Evolutionary conservation across 2,329 filamentous ascomycete genomes (phyloP).

Genomic region (Alternaria ventricosa): DNA sequence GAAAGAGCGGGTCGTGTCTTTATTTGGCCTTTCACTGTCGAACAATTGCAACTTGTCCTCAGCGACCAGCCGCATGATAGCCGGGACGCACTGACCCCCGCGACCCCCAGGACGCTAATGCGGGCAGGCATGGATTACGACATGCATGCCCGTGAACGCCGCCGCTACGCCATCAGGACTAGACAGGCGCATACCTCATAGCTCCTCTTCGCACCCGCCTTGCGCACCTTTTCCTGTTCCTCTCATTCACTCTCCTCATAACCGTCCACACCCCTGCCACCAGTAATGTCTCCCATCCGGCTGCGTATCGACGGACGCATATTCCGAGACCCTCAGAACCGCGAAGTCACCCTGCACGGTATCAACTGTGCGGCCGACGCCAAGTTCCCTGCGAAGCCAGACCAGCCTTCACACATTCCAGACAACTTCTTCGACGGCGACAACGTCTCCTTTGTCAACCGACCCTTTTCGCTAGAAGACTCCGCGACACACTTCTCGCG

Average conservation of each 20-base stretch:
- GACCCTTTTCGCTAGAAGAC: conserved; percentile 83
- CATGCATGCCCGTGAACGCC: conserved; percentile 1
- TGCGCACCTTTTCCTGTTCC: neutral
- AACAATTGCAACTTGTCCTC: conserved; percentile 17
- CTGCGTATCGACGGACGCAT: conserved; percentile 83
- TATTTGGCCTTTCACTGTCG: conserved; percentile 3
- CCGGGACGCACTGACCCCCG: conserved; percentile 3
- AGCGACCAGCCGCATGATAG: neutral
- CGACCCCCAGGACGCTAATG: conserved; percentile 9
- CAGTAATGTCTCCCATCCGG: conserved; percentile 73
- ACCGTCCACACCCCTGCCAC: neutral
- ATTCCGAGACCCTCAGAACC: conserved; percentile 81
- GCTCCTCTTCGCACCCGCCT: neutral
- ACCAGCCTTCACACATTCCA: conserved; percentile 78
- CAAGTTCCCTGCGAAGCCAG: conserved; percentile 83
- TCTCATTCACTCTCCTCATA: conserved; percentile 1
- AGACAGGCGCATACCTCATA: conserved; percentile 5
- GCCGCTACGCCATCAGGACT: conserved; percentile 3
- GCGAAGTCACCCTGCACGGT: conserved; percentile 86
- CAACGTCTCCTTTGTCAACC: conserved; percentile 83
- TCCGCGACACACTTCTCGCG: conserved; percentile 86
- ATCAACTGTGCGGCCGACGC: conserved; percentile 93
- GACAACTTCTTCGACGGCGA: conserved; percentile 92
- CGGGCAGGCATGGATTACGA: conserved; percentile 6
- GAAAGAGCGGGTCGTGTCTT: neutral